phyloP scores from a whole-genome alignment of 2,329 filamentous ascomycete genomes.

The Ascochyta rabiei region DNA sequence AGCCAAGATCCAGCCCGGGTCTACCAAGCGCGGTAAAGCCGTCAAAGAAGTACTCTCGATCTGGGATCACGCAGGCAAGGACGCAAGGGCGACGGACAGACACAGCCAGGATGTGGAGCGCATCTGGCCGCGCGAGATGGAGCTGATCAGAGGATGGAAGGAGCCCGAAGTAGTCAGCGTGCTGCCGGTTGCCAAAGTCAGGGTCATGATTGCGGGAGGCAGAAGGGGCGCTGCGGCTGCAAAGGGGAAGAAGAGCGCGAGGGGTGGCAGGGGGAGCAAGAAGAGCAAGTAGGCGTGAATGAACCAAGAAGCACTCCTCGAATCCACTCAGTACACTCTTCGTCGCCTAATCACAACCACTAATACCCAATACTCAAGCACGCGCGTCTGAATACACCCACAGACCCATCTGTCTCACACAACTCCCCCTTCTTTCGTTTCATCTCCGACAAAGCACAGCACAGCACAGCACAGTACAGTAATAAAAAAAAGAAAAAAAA shows the following conservation, averaged over 20 bases:
- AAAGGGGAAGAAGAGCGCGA: conserved; percentile 36
- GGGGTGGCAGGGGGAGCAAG: conserved; percentile 42
- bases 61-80: conserved; percentile 72
- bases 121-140: conserved; percentile 86
- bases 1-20: conserved; percentile 89
- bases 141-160: conserved; percentile 80
- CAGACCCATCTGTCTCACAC: no score
- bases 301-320: no score
- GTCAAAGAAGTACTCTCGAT: conserved; percentile 85
- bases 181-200: conserved; percentile 79
- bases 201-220: conserved; percentile 70
- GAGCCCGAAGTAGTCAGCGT: conserved; percentile 81
- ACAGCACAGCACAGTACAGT: no score
- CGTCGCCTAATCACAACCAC: no score
- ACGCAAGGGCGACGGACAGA: conserved; percentile 51
- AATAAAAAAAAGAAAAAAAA: no score
- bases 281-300: conserved; percentile 19
- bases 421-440: no score
- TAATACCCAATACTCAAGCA: no score
- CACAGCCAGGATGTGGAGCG: conserved; percentile 65
- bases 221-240: conserved; percentile 34
- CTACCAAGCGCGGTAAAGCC: conserved; percentile 91
- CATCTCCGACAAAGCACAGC: no score
- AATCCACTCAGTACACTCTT: no score
- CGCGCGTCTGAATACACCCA: no score